A percentile compares a stretch with the other conserved stretches of the same genome.
Conservation (phyloP, 2,329 filamentous ascomycete species). For the Byssoonygena ceratinophila region DNA sequence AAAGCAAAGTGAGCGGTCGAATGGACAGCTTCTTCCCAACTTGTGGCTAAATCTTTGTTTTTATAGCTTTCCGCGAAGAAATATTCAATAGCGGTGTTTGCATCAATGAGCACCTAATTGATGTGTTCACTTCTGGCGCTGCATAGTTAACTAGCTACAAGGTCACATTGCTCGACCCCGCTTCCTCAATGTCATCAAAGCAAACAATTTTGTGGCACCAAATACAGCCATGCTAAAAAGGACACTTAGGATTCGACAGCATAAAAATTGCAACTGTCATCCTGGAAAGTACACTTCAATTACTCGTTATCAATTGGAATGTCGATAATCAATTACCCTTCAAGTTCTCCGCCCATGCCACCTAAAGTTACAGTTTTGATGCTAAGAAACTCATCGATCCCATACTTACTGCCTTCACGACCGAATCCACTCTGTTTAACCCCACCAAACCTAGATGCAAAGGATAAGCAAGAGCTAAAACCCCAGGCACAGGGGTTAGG, state of each 20-base stretch:
- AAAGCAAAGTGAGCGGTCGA: too few relatives aligned
- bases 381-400: slow-evolving; percentile 63
- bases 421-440: slow-evolving; percentile 77
- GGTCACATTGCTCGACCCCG: background rate
- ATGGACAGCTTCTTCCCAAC: too few relatives aligned
- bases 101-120: too few relatives aligned
- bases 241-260: too few relatives aligned
- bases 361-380: slow-evolving; percentile 61
- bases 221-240: too few relatives aligned
- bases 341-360: slow-evolving; percentile 50
- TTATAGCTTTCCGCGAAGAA: too few relatives aligned
- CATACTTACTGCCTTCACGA: slow-evolving; percentile 65
- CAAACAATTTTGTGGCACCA: too few relatives aligned
- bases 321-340: slow-evolving; percentile 26
- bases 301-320: background rate
- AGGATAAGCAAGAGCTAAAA: background rate
- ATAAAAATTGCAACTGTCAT: too few relatives aligned
- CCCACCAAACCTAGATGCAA: slow-evolving; percentile 53
- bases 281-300: too few relatives aligned
- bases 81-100: too few relatives aligned
- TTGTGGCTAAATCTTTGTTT: too few relatives aligned
- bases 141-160: background rate
- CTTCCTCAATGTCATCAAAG: background rate
- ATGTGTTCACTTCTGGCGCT: background rate
- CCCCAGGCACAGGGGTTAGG: background rate